phyloP scores from a whole-genome alignment of 306 rosid species.

The Sesbania bispinosa region DNA sequence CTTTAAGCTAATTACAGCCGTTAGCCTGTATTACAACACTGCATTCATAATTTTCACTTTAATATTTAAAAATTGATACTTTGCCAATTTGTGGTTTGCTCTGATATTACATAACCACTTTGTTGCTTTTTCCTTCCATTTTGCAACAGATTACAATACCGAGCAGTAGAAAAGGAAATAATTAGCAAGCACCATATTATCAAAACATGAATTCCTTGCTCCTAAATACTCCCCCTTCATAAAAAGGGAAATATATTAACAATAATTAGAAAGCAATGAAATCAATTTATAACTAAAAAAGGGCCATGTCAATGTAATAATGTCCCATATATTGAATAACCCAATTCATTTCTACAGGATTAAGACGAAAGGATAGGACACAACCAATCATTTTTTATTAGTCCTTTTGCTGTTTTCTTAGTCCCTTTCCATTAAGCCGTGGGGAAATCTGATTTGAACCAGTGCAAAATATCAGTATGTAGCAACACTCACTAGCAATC shows the following conservation, averaged over 20 bases:
- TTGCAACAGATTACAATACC: too few species aligned
- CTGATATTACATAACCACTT: background rate
- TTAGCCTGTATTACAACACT: background rate
- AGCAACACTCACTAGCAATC: background rate
- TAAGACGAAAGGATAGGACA: background rate
- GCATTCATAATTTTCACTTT: slow-evolving; percentile 3
- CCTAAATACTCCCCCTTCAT: background rate
- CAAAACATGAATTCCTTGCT: too few species aligned
- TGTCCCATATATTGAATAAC: too few species aligned
- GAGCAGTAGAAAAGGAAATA: too few species aligned
- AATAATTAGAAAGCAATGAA: background rate
- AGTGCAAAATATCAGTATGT: slow-evolving; percentile 13
- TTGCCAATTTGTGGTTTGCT: background rate
- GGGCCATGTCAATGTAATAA: too few species aligned
- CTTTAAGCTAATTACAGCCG: background rate
- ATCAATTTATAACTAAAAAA: background rate
- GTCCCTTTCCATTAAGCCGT: background rate
- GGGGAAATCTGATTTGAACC: background rate
- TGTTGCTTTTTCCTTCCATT: background rate
- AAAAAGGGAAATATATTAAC: background rate
- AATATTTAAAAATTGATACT: background rate
- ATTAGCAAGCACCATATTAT: too few species aligned
- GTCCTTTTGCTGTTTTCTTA: background rate
- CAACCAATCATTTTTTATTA: slow-evolving; percentile 1
- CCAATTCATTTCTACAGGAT: too few species aligned